A percentile compares a stretch with the other conserved stretches of the same genome.
Evolutionary conservation across 306 rosid species (phyloP).

Genomic region (Fragaria nilgerrensis): DNA sequence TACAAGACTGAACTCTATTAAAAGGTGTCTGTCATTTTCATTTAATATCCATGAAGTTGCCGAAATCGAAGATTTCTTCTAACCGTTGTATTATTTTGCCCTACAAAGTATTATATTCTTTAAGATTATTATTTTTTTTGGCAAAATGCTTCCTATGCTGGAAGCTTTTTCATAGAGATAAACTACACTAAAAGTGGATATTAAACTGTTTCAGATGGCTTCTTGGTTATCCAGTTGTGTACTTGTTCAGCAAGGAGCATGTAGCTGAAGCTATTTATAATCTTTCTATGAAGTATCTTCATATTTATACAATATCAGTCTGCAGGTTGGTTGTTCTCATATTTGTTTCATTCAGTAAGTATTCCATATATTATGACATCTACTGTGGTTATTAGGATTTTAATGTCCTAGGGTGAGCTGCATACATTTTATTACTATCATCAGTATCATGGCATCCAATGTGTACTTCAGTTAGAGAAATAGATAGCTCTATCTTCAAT

Average conservation of each 20-base stretch:
- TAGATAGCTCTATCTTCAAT: neutral
- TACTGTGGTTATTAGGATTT: neutral
- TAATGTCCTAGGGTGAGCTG: neutral
- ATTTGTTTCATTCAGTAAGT: neutral
- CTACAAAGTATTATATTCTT: neutral
- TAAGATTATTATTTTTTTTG: neutral
- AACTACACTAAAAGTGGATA: constrained; percentile 6
- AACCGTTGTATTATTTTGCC: neutral
- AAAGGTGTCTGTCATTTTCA: neutral
- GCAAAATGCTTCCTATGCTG: neutral
- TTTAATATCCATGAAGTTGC: neutral
- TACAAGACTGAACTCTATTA: neutral
- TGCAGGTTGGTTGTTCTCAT: constrained; percentile 58
- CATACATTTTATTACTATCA: neutral
- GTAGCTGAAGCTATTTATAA: constrained; percentile 61
- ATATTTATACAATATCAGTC: constrained; percentile 58
- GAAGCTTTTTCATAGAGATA: neutral
- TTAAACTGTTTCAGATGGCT: constrained; percentile 73
- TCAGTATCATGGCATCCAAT: neutral
- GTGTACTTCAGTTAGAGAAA: neutral
- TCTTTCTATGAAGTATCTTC: constrained; percentile 79
- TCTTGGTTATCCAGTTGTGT: constrained; percentile 87
- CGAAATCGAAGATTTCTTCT: neutral
- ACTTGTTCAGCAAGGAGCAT: constrained; percentile 68
- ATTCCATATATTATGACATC: neutral